phyloP scores from a whole-genome alignment of 768 basidiomycete species.

The Lactifluus subvellereus region DNA sequence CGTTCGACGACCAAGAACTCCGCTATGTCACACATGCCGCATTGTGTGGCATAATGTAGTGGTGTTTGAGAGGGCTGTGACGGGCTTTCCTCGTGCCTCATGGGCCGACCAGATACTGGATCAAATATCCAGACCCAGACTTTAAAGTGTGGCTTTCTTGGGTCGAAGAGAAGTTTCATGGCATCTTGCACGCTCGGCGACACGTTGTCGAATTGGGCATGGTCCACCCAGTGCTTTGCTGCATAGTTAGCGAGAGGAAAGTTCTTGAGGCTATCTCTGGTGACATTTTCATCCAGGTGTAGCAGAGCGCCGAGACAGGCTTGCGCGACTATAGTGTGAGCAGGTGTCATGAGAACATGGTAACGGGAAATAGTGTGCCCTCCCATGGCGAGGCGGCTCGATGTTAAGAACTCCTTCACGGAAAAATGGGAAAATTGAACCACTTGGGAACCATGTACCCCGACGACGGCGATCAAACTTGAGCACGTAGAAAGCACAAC shows the following conservation, averaged over 20 bases:
- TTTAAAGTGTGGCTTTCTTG: neutral
- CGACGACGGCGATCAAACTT: neutral
- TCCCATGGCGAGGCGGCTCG: neutral
- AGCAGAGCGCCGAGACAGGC: neutral
- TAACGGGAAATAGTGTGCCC: neutral
- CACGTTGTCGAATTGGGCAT: neutral
- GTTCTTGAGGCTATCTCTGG: neutral
- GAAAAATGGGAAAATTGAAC: constrained; percentile 16
- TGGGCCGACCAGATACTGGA: neutral
- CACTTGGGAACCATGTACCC: neutral
- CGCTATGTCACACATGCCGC: neutral
- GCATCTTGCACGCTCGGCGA: neutral
- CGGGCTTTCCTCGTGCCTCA: neutral
- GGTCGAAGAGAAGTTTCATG: neutral
- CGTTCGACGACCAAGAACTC: neutral
- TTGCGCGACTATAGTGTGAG: neutral
- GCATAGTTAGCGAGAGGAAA: constrained; percentile 3
- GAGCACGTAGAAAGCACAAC: neutral
- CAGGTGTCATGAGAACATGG: neutral
- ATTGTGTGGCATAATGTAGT: neutral
- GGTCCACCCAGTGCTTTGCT: neutral
- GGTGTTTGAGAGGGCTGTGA: neutral
- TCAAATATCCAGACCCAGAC: constrained; percentile 4
- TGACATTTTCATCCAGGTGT: neutral
- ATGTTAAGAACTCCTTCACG: constrained; percentile 11